phyloP scores from a whole-genome alignment of 2,329 filamentous ascomycete species.

The Thelonectria discophora region DNA sequence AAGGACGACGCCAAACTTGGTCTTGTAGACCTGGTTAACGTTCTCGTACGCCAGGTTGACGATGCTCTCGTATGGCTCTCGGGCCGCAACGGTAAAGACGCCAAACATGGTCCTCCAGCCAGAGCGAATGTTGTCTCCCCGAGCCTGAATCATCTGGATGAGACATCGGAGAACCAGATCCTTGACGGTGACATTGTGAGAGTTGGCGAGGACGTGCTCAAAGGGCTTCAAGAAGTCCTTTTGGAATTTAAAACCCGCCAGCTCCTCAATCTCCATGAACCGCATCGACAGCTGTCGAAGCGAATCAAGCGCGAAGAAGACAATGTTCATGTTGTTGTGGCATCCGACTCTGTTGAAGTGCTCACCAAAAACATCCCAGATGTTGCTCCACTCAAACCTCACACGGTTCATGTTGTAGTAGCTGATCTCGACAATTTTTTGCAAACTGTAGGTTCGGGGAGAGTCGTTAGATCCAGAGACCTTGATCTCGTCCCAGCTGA shows the following conservation, averaged over 20 bases:
- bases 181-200: constrained; percentile 89
- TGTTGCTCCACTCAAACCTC: constrained; percentile 96
- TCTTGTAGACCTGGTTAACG: constrained; percentile 94
- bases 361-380: constrained; percentile 96
- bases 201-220: constrained; percentile 96
- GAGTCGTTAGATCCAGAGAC: constrained; percentile 96
- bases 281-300: constrained; percentile 96
- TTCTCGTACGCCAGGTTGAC: constrained; percentile 98
- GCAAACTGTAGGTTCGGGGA: constrained; percentile 93
- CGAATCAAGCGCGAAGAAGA: constrained; percentile 97
- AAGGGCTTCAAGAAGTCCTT: constrained; percentile 99
- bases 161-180: constrained; percentile 96
- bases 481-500: constrained; percentile 99
- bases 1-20: constrained; percentile 93
- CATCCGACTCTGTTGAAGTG: constrained; percentile 99
- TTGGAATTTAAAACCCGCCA: constrained; percentile 99
- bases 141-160: constrained; percentile 98
- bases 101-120: constrained; percentile 99
- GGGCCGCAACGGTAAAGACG: constrained; percentile 94
- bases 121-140: constrained; percentile 95
- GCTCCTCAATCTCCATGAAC: constrained; percentile 97
- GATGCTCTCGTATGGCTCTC: constrained; percentile 92
- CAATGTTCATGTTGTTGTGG: constrained; percentile 94
- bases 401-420: constrained; percentile 99
- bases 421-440: constrained; percentile 98